A percentile compares a stretch with the other conserved stretches of the same genome.
These are phyloP conservation scores for Fusarium floridanum DNA, from an alignment of 2,329 filamentous ascomycete genomes.

Conservation along the genomic window DNA sequence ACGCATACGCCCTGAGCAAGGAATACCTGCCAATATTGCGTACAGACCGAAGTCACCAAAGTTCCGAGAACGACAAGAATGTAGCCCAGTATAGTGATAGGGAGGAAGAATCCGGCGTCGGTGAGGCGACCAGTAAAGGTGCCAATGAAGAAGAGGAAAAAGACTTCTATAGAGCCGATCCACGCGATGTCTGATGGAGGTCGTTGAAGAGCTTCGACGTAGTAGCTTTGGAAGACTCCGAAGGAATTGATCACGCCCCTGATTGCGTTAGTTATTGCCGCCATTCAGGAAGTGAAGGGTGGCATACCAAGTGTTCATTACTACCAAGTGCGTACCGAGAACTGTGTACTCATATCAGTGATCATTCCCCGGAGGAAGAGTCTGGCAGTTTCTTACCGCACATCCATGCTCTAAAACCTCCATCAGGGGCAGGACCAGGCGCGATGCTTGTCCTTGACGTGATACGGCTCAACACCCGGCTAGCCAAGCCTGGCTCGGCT, in stretches of 20 bases:
- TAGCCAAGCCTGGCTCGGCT: not conserved
- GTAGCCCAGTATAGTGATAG: not conserved
- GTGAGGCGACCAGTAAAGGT: not conserved
- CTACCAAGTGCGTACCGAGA: not conserved
- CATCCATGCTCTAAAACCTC: not conserved
- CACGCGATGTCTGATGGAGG: not conserved
- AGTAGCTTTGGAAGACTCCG: not conserved
- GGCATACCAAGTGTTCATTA: not conserved
- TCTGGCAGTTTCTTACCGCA: not conserved
- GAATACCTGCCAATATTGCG: not conserved
- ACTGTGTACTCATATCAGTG: not conserved
- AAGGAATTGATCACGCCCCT: not conserved
- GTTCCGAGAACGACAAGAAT: not conserved
- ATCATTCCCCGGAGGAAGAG: not conserved
- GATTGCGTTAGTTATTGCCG: not conserved
- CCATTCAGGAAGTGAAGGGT: not conserved
- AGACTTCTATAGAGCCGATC: not conserved
- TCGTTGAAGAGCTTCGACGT: not conserved
- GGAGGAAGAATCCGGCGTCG: not conserved
- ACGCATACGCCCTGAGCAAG: not conserved
- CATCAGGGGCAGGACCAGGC: not conserved
- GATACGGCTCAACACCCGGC: not conserved
- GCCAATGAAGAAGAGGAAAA: not conserved
- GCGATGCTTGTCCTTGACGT: not conserved
- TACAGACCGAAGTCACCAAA: not conserved